These are phyloP conservation scores for Wickerhamiella shivajii DNA, from an alignment of 805 yeast species.

Conservation along the genomic window DNA sequence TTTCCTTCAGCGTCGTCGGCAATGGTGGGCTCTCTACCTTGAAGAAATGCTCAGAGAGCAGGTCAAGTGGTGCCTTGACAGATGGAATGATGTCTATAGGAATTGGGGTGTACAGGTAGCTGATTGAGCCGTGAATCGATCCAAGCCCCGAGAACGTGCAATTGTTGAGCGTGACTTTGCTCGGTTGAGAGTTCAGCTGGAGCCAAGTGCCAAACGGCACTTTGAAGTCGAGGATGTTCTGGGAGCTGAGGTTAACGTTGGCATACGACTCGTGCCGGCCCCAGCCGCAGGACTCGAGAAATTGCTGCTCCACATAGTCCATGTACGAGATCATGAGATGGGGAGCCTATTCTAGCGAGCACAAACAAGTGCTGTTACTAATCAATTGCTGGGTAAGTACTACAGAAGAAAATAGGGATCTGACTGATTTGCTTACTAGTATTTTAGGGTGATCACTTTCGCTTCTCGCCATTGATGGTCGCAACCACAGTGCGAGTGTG, in stretches of 20 bases:
- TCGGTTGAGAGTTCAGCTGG: constrained; percentile 53
- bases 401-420: too few relatives aligned
- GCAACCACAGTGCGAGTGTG: constrained; percentile 58
- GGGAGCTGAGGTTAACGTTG: constrained; percentile 32
- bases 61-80: constrained; percentile 11
- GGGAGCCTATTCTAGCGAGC: too few relatives aligned
- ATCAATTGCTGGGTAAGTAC: too few relatives aligned
- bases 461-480: constrained; percentile 48
- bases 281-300: constrained; percentile 62
- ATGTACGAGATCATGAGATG: constrained; percentile 63
- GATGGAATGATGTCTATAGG: constrained; percentile 35
- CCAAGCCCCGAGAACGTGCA: constrained; percentile 52
- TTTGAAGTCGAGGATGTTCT: constrained; percentile 49
- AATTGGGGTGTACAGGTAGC: constrained; percentile 61
- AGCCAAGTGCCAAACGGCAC: constrained; percentile 55
- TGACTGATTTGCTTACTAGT: too few relatives aligned
- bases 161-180: constrained; percentile 57
- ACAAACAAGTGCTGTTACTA: too few relatives aligned
- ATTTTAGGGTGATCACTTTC: constrained; percentile 9
- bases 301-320: constrained; percentile 71
- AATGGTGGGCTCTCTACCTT: neutral
- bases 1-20: neutral
- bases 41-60: constrained; percentile 17
- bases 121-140: constrained; percentile 62
- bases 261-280: constrained; percentile 64